Evolutionary conservation across 805 yeast species (phyloP).

Genomic region (Clavispora vitiphila): DNA sequence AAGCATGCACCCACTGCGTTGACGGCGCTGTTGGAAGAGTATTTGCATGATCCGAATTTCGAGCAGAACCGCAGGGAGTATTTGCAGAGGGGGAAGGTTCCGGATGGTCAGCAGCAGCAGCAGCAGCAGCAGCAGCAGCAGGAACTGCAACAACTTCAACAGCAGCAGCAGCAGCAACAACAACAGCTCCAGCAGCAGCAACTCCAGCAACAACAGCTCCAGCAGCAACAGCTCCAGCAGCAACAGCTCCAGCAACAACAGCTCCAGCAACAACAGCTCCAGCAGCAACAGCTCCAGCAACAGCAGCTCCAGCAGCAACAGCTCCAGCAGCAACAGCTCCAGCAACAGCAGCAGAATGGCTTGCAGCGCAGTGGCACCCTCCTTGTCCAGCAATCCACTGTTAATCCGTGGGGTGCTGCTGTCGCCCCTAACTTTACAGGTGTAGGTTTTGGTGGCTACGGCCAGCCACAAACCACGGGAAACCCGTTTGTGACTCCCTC

Average conservation of each 20-base stretch:
- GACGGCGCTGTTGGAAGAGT: conserved; percentile 81
- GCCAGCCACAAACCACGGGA: conserved; percentile 18
- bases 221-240: conserved; percentile 3
- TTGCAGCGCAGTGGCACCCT: conserved; percentile 32
- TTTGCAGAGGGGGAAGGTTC: conserved; percentile 54
- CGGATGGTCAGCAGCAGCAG: background rate
- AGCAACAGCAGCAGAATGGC: conserved; percentile 1
- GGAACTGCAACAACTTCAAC: conserved; percentile 1
- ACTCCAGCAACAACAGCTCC: conserved; percentile 4
- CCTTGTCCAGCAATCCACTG: conserved; percentile 34
- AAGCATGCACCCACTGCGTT: conserved; percentile 96
- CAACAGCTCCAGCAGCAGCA: conserved; percentile 2
- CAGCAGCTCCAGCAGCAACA: conserved; percentile 3
- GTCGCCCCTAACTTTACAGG: conserved; percentile 40
- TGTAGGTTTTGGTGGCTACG: conserved; percentile 56
- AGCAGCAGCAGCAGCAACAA: background rate
- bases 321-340: background rate
- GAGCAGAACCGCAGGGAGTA: conserved; percentile 76
- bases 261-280: conserved; percentile 1
- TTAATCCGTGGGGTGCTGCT: conserved; percentile 36
- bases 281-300: background rate
- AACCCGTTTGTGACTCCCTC: conserved; percentile 10
- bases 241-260: conserved; percentile 4
- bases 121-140: background rate
- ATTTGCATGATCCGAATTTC: conserved; percentile 79